Evolutionary conservation across 2,329 filamentous ascomycete species (phyloP), one percentile per base, ranked within the genome.

Genomic region (Diaporthe ilicicola): DNA sequence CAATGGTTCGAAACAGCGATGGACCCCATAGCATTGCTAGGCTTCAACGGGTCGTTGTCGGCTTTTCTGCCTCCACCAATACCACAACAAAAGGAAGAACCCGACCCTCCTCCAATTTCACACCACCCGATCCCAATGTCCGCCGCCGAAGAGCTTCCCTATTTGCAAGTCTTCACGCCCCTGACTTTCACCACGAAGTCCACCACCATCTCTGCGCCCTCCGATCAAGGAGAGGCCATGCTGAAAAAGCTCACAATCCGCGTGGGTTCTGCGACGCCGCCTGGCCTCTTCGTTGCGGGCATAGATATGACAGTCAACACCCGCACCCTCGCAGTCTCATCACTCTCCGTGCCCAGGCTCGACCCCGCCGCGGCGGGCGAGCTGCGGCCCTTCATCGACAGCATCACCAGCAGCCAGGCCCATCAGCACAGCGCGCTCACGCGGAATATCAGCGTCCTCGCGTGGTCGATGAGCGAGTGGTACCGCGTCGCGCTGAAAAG

Each of bases 381-480:
- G 76, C 82, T 94, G 0, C 84, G 84, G 0, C 80, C 85, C 0
- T 91, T 90, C 61, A 73, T 90, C 4, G 79, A 85, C 1, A 81
- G 79, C 61, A 76, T 89, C 12, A 71, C 82, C 1, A 70, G 75
- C 54, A 39, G 54, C 17, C 17, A 80, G 73, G 78, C 76, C 10
- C 55, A 56, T 0, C 44, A 67, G 5, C 69, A 80, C 42, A 84
- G 84, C n/a, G 83, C 83, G 0, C 80, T 88, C 73, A 81, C 83
- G 9, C 83, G 84, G 44, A 92, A 93, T 72, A 79, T 93, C 0
- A 86, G 86, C 24, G 84, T 90, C 7, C 76, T 91, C 0, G 86
- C 86, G 5, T 93, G 91, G 90, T 91, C 90, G 0, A 89, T 93
- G 84, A 86, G 86, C 15, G 89, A 92, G 64, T 93, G 92, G 89